A percentile compares a stretch with the other conserved stretches of the same genome.
Evolutionary conservation across 345 rosid species (phyloP).

Genomic region (Sisymbrium altissimum): DNA sequence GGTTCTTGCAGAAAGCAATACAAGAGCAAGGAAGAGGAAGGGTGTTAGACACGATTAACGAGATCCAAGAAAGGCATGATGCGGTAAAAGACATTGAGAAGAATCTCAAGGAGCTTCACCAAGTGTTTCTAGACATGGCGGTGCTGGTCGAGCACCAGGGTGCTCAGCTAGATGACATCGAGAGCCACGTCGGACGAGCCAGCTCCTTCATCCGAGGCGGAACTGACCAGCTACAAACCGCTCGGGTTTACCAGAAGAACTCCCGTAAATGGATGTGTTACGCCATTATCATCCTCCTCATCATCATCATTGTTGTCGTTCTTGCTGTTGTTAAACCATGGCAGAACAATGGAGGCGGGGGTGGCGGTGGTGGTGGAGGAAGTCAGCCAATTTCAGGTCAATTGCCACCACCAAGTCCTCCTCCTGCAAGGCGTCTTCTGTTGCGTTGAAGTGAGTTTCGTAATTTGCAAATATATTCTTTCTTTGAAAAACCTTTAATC

Average conservation of each 20-base stretch:
- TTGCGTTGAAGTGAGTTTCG: constrained; percentile 30
- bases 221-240: constrained; percentile 49
- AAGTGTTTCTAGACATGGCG: constrained; percentile 85
- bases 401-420: constrained; percentile 24
- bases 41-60: constrained; percentile 65
- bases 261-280: constrained; percentile 78
- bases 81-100: constrained; percentile 80
- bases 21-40: constrained; percentile 90
- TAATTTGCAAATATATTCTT: constrained; percentile 27
- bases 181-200: constrained; percentile 75
- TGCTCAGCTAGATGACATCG: constrained; percentile 71
- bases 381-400: constrained; percentile 3
- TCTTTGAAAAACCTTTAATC: neutral
- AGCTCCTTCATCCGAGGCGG: constrained; percentile 65
- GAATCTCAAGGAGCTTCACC: constrained; percentile 79
- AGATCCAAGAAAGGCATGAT: constrained; percentile 89
- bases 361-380: constrained; percentile 11
- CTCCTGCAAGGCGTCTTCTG: constrained; percentile 33
- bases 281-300: constrained; percentile 55
- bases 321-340: constrained; percentile 59
- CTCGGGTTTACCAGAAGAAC: constrained; percentile 65
- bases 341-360: constrained; percentile 28
- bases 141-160: constrained; percentile 80
- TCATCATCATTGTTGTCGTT: constrained; percentile 59
- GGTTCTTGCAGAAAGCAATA: constrained; percentile 80